These are phyloP conservation scores for Colletotrichum lini DNA, from an alignment of 2,329 filamentous ascomycete genomes.

Conservation along the genomic window DNA sequence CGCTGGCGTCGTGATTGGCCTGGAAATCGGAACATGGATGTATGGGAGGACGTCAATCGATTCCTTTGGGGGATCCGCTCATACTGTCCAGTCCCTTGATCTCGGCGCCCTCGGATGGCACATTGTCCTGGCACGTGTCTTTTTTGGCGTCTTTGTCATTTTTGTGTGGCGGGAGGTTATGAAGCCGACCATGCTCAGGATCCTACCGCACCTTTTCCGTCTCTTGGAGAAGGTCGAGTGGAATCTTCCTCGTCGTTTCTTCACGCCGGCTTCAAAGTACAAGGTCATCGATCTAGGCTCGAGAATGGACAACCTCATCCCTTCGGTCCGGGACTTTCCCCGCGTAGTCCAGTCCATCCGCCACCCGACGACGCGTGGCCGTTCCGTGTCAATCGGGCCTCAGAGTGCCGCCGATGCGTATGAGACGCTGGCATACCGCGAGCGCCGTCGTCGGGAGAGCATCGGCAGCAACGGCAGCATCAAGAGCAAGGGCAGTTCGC, in stretches of 20 bases:
- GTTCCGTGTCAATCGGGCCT: slow-evolving; percentile 90
- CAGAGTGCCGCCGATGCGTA: slow-evolving; percentile 97
- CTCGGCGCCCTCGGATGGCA: slow-evolving; percentile 76
- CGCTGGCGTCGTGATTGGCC: slow-evolving; percentile 88
- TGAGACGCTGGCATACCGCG: slow-evolving; percentile 92
- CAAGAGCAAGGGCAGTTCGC: slow-evolving; percentile 59
- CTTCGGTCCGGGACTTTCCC: slow-evolving; percentile 89
- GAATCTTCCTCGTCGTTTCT: slow-evolving; percentile 89
- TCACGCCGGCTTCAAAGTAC: slow-evolving; percentile 91
- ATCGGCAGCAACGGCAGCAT: slow-evolving; percentile 66
- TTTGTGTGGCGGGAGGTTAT: slow-evolving; percentile 92
- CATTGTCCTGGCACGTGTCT: slow-evolving; percentile 75
- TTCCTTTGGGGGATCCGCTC: slow-evolving; percentile 60
- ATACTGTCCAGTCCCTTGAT: slow-evolving; percentile 71
- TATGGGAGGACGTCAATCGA: slow-evolving; percentile 71
- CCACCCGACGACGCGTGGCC: slow-evolving; percentile 77
- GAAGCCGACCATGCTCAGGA: slow-evolving; percentile 85
- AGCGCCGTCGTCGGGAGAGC: slow-evolving; percentile 72
- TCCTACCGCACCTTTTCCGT: slow-evolving; percentile 89
- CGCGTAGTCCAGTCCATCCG: slow-evolving; percentile 85
- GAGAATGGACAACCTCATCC: slow-evolving; percentile 87
- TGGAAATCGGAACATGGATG: slow-evolving; percentile 88
- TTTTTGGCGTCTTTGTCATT: slow-evolving; percentile 85
- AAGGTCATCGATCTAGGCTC: slow-evolving; percentile 81
- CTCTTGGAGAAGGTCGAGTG: slow-evolving; percentile 85